These are phyloP conservation scores for Verruconis gallopava DNA, from an alignment of 2,329 filamentous ascomycete genomes.

Conservation along the genomic window DNA sequence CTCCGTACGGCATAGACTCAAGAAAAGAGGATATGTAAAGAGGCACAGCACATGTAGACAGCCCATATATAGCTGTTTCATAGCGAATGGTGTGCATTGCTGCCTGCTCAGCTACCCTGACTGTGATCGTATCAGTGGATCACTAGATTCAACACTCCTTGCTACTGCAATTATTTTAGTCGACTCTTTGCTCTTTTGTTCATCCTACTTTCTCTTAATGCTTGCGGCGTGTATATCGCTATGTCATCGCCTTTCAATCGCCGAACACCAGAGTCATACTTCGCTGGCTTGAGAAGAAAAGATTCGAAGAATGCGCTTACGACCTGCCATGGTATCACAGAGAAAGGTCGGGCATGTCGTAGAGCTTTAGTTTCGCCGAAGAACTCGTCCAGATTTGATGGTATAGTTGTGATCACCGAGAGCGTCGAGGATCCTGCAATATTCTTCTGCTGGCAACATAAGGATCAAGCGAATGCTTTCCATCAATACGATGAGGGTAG, in stretches of 20 bases:
- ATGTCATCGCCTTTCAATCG: conserved; percentile 5
- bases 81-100: too few species aligned
- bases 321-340: conserved; percentile 81
- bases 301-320: conserved; percentile 75
- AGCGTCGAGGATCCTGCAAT: conserved; percentile 42
- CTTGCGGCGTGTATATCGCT: neutral
- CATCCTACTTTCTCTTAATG: neutral
- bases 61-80: too few species aligned
- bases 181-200: neutral
- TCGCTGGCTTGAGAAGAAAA: conserved; percentile 46
- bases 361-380: conserved; percentile 42
- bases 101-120: too few species aligned
- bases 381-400: conserved; percentile 14
- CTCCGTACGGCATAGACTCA: too few species aligned
- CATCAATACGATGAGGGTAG: conserved; percentile 12
- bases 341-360: conserved; percentile 70
- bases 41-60: too few species aligned
- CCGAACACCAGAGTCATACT: conserved; percentile 10
- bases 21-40: too few species aligned
- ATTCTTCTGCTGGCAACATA: conserved; percentile 93
- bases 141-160: too few species aligned
- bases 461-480: conserved; percentile 56
- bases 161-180: neutral
- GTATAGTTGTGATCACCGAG: conserved; percentile 29
- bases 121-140: too few species aligned